Evolutionary conservation across 805 yeast species (phyloP).

Genomic region (Ogataea siamensis): DNA sequence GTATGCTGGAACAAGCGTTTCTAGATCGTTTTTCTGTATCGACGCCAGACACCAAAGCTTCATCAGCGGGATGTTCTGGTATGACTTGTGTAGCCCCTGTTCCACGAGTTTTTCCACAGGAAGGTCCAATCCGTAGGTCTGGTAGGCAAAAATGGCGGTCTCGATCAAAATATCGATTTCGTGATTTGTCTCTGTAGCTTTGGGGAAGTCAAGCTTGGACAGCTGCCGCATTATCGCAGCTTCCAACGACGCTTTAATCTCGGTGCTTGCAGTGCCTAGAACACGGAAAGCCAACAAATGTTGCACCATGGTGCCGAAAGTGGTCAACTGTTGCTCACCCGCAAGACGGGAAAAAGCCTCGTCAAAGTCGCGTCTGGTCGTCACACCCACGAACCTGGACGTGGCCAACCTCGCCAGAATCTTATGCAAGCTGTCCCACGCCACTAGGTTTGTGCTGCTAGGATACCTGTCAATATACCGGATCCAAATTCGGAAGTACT

Average conservation of each 20-base stretch:
- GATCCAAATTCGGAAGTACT: slow-evolving; percentile 16
- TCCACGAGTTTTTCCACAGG: slow-evolving; percentile 30
- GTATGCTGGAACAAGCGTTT: slow-evolving; percentile 34
- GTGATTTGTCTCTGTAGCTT: slow-evolving; percentile 37
- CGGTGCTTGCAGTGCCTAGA: slow-evolving; percentile 8
- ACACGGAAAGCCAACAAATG: slow-evolving; percentile 22
- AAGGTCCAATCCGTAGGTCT: slow-evolving; percentile 13
- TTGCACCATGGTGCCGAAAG: slow-evolving; percentile 12
- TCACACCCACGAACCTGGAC: slow-evolving; percentile 2
- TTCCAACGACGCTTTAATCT: slow-evolving; percentile 10
- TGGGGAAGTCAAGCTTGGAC: slow-evolving; percentile 40
- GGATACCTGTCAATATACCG: slow-evolving; percentile 20
- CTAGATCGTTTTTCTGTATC: slow-evolving; percentile 20
- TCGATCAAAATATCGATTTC: slow-evolving; percentile 36
- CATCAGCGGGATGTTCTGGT: slow-evolving; percentile 43
- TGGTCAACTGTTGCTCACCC: not conserved
- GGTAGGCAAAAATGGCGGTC: slow-evolving; percentile 23
- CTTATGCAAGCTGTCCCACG: slow-evolving; percentile 23
- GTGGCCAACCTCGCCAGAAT: slow-evolving; percentile 10
- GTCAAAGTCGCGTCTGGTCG: slow-evolving; percentile 10
- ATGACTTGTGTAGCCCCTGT: slow-evolving; percentile 41
- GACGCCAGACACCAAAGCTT: slow-evolving; percentile 34
- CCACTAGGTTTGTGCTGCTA: slow-evolving; percentile 22
- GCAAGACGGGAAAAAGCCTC: slow-evolving; percentile 9
- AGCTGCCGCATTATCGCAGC: slow-evolving; percentile 17